Base-by-base conservation (phyloP, 352 stramenopile species). In the Phytopythium kandeliae region DNA sequence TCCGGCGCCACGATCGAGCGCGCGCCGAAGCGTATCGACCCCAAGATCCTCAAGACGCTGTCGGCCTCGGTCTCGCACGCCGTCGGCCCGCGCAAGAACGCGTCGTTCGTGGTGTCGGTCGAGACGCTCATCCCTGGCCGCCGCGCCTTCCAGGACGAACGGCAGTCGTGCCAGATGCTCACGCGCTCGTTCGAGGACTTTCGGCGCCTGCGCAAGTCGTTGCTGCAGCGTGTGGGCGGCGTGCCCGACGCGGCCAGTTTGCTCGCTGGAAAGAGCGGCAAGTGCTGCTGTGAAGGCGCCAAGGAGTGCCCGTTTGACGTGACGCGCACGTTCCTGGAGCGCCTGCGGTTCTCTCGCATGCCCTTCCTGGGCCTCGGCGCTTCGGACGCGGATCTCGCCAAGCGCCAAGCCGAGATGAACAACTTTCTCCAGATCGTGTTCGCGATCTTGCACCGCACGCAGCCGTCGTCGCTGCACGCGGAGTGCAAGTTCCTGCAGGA, bases 361-460 rank as follows among this genome's bases (percentile, higher is more conserved):
- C 78, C 74, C 13, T 85, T 89, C 55, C 67, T 92, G 21, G 67
- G 74, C 28, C 47, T 86, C 1, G 63, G 63, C 25, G 61, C 71
- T 36, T 72, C 55, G 41, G 63, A 64, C 17, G 50, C 57, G 9
- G 71, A 89, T 54, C 57, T 89, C 1, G 73, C 54, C 10, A 86
- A 76, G 55, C 77, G 79, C 28, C 78, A 91, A 54, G 49, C 54
- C 28, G 80, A 94, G 67, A 86, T 92, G 75, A 79, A 89, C 66
- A 87, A 85, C 53, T 94, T 94, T 51, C 54, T 94, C 37, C 74
- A 72, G 45, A 79, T 89, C 54, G 74, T 94, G 52, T 89, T 92
- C 49, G 72, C 71, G 37, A 86, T 90, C 48, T 58, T 94, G 53
- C 80, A 90, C 56, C 74, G 75, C 44, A 87, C 88, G 70, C 73